Base-by-base conservation (phyloP, 148 eudicot genomes). In the Cornus controversa region DNA sequence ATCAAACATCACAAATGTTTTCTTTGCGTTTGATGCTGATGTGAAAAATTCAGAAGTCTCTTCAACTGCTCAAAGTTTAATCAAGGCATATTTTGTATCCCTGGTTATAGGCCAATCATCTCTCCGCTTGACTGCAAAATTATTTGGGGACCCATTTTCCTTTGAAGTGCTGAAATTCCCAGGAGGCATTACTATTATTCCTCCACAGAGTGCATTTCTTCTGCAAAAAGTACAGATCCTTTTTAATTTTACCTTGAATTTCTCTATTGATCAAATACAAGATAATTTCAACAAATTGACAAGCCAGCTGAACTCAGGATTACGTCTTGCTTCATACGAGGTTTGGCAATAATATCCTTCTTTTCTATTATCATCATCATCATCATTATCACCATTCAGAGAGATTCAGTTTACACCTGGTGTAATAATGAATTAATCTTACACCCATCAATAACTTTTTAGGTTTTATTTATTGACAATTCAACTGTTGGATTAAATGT, bases 121-220 rank as follows among this genome's bases (percentile, higher is more conserved):
- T 74, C 86, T 93, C 42, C 83, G 79, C 40, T 75, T 95, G 86
- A 87, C 88, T 0, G 69, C 80, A 70, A 77, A 91, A 72, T 80
- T 91, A 79, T 91, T 91, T 80, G 99, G 97, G 54, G 83, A 84
- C 65, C 92, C 99, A 16, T 83, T 72, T 58, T 80, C 89, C 62
- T 96, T 96, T 82, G 98, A 93, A 64, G 97, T 96, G 75, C 82
- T 93, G 75, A 96, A 96, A 79, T 91, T 96, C 85, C 85, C 83
- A 65, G 98, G 97, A 37, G 98, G 99, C 63, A 91, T 96, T 60
- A 91, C 97, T 16, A 81, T 88, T 62, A 86, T 63, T 82, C 98
- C 99, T 66, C 82, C 71, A 27, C 97, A 93, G 72, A 75, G 62
- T 67, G 93, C 87, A 78, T 96, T 85, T 83, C 98, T 90, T 45